A percentile compares a stretch with the other conserved stretches of the same genome.
phyloP scores from a whole-genome alignment of 2,329 filamentous ascomycete species.

The Fusarium albosuccineum region DNA sequence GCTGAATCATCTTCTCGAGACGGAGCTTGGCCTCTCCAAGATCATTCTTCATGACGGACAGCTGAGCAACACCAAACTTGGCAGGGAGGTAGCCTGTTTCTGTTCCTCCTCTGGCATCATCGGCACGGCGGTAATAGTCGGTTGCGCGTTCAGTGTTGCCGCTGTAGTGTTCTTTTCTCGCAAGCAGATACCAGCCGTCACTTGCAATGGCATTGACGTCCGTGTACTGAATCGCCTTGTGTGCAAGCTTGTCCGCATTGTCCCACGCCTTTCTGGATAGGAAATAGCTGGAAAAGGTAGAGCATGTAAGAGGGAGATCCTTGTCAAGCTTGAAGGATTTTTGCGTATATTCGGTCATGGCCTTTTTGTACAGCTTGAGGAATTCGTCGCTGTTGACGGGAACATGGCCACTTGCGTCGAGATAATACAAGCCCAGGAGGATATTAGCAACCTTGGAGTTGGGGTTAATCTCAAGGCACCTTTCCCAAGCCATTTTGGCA shows the following conservation, averaged over 20 bases:
- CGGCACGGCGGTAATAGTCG: constrained; percentile 90
- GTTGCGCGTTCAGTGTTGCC: constrained; percentile 80
- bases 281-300: constrained; percentile 92
- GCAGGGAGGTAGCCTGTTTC: constrained; percentile 93
- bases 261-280: constrained; percentile 82
- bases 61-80: constrained; percentile 93
- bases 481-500: constrained; percentile 90
- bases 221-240: constrained; percentile 94
- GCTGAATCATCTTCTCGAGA: constrained; percentile 93
- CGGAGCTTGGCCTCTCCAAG: constrained; percentile 92
- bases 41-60: constrained; percentile 86
- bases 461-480: constrained; percentile 82
- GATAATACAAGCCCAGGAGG: constrained; percentile 88
- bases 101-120: constrained; percentile 91
- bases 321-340: constrained; percentile 95
- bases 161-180: constrained; percentile 88
- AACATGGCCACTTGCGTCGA: constrained; percentile 87
- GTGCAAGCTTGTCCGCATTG: constrained; percentile 87
- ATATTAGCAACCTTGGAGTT: constrained; percentile 92
- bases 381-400: constrained; percentile 89
- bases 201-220: constrained; percentile 97
- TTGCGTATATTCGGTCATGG: constrained; percentile 94
- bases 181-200: constrained; percentile 96
- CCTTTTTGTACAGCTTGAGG: constrained; percentile 86
- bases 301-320: constrained; percentile 88